Percentiles rank a stretch among this genome's conserved stretches.
Conservation (phyloP, 1,139 yeast genomes). For the Hanseniaspora gamundiae region DNA sequence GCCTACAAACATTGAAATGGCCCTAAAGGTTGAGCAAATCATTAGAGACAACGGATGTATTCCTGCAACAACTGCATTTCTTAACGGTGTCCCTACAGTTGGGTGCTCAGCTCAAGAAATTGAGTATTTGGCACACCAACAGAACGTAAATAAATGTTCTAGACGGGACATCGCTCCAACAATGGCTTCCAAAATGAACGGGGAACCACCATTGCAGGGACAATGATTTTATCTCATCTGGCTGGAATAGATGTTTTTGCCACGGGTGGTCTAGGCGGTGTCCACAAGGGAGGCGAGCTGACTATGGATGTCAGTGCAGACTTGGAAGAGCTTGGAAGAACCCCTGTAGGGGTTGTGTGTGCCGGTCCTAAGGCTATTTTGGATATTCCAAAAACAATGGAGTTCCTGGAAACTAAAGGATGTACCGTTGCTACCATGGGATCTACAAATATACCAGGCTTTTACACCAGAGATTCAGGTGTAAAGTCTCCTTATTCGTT, state of each 20-base stretch:
- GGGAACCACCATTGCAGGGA: slow-evolving; percentile 90
- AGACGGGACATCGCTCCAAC: slow-evolving; percentile 71
- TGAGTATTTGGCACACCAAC: slow-evolving; percentile 34
- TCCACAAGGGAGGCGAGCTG: slow-evolving; percentile 63
- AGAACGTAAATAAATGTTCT: slow-evolving; percentile 48
- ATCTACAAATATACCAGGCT: slow-evolving; percentile 61
- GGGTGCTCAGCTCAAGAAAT: slow-evolving; percentile 45
- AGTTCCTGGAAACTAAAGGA: slow-evolving; percentile 82
- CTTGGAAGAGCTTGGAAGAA: slow-evolving; percentile 68
- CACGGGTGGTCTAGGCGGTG: slow-evolving; percentile 92
- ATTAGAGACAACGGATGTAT: slow-evolving; percentile 55
- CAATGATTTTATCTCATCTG: slow-evolving; percentile 66
- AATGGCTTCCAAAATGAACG: slow-evolving; percentile 49
- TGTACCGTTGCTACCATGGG: slow-evolving; percentile 40
- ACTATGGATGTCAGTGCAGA: slow-evolving; percentile 84
- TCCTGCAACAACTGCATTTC: slow-evolving; percentile 80
- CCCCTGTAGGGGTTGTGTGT: slow-evolving; percentile 81
- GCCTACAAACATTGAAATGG: slow-evolving; percentile 69
- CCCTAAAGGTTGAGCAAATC: slow-evolving; percentile 47
- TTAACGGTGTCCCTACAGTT: slow-evolving; percentile 58
- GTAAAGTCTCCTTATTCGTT: slow-evolving; percentile 58
- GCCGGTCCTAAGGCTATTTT: slow-evolving; percentile 84
- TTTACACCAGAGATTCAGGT: slow-evolving; percentile 69
- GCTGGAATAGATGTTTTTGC: slow-evolving; percentile 83
- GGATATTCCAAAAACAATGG: slow-evolving; percentile 73